Percentiles rank a stretch among this genome's conserved stretches.
These are phyloP conservation scores for Mrakia gelida DNA, from an alignment of 768 basidiomycete species.

Conservation along the genomic window DNA sequence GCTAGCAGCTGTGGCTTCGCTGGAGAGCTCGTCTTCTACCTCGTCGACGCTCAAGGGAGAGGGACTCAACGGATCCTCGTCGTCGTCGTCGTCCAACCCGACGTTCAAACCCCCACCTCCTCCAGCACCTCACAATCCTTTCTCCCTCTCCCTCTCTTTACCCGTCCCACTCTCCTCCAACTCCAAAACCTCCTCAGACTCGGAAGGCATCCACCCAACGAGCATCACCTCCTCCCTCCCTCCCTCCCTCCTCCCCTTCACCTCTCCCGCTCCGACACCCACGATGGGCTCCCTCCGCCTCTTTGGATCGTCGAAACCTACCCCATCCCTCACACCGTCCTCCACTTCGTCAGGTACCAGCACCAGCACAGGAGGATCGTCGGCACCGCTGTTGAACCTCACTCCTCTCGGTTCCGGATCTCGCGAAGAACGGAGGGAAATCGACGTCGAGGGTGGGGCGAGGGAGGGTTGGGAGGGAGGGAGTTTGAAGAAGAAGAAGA, in stretches of 20 bases:
- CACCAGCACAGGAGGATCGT: not conserved
- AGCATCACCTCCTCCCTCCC: not conserved
- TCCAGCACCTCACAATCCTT: constrained; percentile 10
- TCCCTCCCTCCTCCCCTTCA: not conserved
- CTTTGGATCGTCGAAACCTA: not conserved
- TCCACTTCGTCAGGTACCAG: not conserved
- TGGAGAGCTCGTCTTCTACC: not conserved
- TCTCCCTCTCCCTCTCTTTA: not conserved
- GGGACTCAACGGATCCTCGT: not conserved
- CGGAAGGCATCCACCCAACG: not conserved
- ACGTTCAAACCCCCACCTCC: not conserved
- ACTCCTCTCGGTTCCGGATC: no score
- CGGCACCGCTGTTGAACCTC: constrained; percentile 13
- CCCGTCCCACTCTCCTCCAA: not conserved
- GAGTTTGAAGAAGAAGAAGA: constrained; percentile 17
- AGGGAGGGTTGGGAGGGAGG: not conserved
- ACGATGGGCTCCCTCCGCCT: not conserved
- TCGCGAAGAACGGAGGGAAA: no score
- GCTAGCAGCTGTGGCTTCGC: not conserved
- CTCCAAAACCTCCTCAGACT: not conserved
- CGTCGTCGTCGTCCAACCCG: no score
- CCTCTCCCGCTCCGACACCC: not conserved
- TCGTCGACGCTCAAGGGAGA: not conserved
- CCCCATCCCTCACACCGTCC: not conserved
- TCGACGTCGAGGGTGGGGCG: no score